phyloP scores from a whole-genome alignment of 345 rosid genomes.

The Erysimum cheiranthoides region DNA sequence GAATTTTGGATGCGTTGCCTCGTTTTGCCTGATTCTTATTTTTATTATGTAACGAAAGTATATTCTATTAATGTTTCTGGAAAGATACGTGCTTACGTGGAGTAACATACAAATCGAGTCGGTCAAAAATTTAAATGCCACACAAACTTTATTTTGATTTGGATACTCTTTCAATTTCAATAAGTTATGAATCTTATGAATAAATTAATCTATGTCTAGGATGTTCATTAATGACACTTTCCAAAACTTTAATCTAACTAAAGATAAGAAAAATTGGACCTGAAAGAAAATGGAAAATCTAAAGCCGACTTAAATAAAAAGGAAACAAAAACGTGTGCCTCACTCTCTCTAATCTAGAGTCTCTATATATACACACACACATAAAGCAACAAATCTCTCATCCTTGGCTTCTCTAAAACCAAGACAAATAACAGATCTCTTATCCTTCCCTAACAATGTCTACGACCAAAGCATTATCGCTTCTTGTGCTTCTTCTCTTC shows the following conservation, averaged over 20 bases:
- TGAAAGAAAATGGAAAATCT: not conserved
- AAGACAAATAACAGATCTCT: not conserved
- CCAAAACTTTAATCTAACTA: no score
- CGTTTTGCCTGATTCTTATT: constrained; percentile 15
- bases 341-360: not conserved
- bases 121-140: no score
- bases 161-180: no score
- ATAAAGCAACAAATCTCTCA: not conserved
- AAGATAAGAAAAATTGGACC: not conserved
- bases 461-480: constrained; percentile 8
- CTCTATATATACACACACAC: not conserved
- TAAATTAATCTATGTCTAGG: no score
- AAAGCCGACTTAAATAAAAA: not conserved
- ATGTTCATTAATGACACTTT: no score
- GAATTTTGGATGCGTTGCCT: constrained; percentile 10
- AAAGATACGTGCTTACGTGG: not conserved
- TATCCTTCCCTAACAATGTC: constrained; percentile 11
- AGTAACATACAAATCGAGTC: no score
- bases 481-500: constrained; percentile 15
- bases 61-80: not conserved
- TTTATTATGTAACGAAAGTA: not conserved
- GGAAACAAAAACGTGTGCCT: not conserved
- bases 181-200: no score
- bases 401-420: not conserved
- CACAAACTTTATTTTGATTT: no score